A percentile compares a stretch with the other conserved stretches of the same genome.
Conservation (phyloP, 129 eudicot genomes). For the Pseudognaphalium luteoalbum region DNA sequence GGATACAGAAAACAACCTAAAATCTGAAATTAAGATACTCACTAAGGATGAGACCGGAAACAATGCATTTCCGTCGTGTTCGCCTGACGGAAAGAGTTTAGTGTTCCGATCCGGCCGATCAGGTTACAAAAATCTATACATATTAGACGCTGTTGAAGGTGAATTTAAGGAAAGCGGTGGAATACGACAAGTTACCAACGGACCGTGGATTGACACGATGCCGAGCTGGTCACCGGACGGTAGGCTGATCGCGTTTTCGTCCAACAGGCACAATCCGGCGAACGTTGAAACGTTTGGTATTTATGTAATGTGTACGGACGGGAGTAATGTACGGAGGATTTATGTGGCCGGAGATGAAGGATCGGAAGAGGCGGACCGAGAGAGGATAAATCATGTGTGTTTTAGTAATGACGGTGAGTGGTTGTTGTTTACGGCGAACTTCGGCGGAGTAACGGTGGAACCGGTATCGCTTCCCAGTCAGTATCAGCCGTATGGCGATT, state of each 20-base stretch:
- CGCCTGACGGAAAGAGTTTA: slow-evolving; percentile 67
- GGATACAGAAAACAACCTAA: background rate
- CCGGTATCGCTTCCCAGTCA: slow-evolving; percentile 81
- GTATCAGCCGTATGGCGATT: slow-evolving; percentile 84
- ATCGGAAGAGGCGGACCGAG: slow-evolving; percentile 43
- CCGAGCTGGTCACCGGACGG: slow-evolving; percentile 95
- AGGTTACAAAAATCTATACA: slow-evolving; percentile 76
- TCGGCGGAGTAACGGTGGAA: slow-evolving; percentile 80
- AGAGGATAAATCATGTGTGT: slow-evolving; percentile 89
- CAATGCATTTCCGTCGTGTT: slow-evolving; percentile 80
- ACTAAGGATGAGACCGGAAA: slow-evolving; percentile 67
- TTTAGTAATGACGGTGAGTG: slow-evolving; percentile 70
- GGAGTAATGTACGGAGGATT: slow-evolving; percentile 50
- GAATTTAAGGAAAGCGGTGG: slow-evolving; percentile 44
- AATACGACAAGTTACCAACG: slow-evolving; percentile 68
- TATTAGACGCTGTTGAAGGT: slow-evolving; percentile 62
- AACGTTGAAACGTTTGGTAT: slow-evolving; percentile 50
- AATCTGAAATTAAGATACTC: slow-evolving; percentile 55
- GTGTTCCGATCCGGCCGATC: slow-evolving; percentile 82
- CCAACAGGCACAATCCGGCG: slow-evolving; percentile 65
- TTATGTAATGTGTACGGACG: slow-evolving; percentile 55
- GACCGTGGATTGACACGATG: slow-evolving; percentile 92
- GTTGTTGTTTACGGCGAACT: slow-evolving; percentile 68
- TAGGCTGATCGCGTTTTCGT: slow-evolving; percentile 71
- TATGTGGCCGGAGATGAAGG: slow-evolving; percentile 53